A percentile compares a stretch with the other conserved stretches of the same genome.
These are phyloP conservation scores for Hippophae gyantsensis DNA, from an alignment of 306 rosid genomes.

Conservation along the genomic window DNA sequence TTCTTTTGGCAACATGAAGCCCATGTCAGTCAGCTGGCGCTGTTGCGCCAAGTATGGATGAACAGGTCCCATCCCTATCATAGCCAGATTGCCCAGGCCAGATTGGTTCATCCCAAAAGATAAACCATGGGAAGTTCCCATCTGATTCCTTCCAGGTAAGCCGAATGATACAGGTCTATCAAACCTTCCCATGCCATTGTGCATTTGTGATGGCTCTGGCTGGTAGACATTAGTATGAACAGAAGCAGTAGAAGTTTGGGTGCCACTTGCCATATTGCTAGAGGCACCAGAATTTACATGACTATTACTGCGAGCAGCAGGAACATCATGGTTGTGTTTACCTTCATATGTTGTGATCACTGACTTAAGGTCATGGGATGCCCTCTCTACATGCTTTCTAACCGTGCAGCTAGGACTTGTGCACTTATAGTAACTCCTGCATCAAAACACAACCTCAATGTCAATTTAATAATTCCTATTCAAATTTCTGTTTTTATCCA, in stretches of 20 bases:
- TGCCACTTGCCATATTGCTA: conserved; percentile 1
- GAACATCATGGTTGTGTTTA: conserved; percentile 91
- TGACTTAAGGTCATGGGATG: conserved; percentile 82
- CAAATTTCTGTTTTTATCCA: neutral
- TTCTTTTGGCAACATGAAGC: conserved; percentile 71
- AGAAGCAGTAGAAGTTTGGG: conserved; percentile 36
- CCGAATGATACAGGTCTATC: conserved; percentile 47
- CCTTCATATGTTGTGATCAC: conserved; percentile 95
- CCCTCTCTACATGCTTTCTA: conserved; percentile 96
- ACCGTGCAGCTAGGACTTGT: conserved; percentile 85
- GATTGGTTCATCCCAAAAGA: conserved; percentile 70
- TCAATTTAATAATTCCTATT: neutral
- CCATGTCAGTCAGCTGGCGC: conserved; percentile 45
- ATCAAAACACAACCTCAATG: conserved; percentile 2
- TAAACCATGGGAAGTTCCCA: conserved; percentile 49
- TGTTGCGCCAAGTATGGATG: conserved; percentile 59
- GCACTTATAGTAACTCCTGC: conserved; percentile 98
- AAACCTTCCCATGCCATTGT: conserved; percentile 44
- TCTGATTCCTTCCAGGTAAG: conserved; percentile 55
- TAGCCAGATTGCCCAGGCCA: conserved; percentile 45
- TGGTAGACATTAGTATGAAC: conserved; percentile 43
- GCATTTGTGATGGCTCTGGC: conserved; percentile 54
- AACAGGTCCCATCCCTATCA: conserved; percentile 53
- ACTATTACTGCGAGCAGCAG: conserved; percentile 77
- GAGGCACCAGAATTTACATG: conserved; percentile 37